These are phyloP conservation scores for Candida nitratophila DNA, from an alignment of 805 yeast species.

Conservation along the genomic window DNA sequence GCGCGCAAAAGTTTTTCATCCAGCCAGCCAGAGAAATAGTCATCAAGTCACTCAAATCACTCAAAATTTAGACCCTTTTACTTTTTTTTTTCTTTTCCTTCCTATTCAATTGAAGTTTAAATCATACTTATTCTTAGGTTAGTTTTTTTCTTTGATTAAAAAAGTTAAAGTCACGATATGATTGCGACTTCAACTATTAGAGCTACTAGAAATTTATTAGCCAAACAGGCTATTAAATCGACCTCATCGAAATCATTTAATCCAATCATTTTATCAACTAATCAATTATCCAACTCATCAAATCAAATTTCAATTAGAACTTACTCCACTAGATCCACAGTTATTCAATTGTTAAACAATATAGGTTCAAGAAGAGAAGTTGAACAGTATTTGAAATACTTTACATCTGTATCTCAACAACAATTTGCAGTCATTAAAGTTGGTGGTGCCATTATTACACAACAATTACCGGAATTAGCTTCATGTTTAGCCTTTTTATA, in stretches of 20 bases:
- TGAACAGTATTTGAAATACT: conserved; percentile 93
- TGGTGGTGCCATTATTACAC: conserved; percentile 98
- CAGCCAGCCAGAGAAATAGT: too few species aligned
- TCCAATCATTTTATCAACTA: conserved; percentile 12
- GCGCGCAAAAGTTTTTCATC: conserved; percentile 1
- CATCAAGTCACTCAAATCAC: too few species aligned
- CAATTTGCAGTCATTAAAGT: conserved; percentile 98
- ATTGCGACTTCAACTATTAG: conserved; percentile 6
- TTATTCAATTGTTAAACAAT: conserved; percentile 88
- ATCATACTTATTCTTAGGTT: too few species aligned
- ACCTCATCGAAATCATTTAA: conserved; percentile 8
- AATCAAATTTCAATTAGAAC: conserved; percentile 5
- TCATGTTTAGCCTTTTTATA: conserved; percentile 92
- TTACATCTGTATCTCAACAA: conserved; percentile 92
- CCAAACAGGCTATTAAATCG: conserved; percentile 16
- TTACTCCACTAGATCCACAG: conserved; percentile 85
- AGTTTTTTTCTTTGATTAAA: too few species aligned
- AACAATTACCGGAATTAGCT: conserved; percentile 87
- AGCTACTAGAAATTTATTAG: conserved; percentile 15
- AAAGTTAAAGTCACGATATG: conserved; percentile 3
- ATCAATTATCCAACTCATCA: conserved; percentile 2
- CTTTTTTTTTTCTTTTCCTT: neutral
- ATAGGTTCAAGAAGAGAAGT: conserved; percentile 97
- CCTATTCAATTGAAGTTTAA: too few species aligned
- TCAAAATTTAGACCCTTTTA: neutral